These are phyloP conservation scores for Endocarpon pusillum DNA, from an alignment of 495 filamentous ascomycete species.

Conservation along the genomic window DNA sequence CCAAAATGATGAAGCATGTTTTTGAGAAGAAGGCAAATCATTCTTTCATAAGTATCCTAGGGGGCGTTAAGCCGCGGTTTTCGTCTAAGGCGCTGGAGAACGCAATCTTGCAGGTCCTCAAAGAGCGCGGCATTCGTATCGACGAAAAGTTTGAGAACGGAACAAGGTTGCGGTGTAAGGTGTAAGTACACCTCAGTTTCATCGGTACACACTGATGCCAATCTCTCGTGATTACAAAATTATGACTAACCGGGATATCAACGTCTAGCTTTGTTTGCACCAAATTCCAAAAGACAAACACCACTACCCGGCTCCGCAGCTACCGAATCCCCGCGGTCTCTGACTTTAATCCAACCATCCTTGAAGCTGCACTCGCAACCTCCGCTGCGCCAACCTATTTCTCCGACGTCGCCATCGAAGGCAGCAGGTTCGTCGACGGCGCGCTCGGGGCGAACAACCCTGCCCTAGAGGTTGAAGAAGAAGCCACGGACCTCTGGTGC, in stretches of 20 bases:
- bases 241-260: conserved; percentile 13
- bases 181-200: no score
- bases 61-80: no score
- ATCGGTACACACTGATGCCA: no score
- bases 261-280: conserved; percentile 24
- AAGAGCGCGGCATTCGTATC: no score
- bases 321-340: no score
- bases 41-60: no score
- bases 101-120: no score
- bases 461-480: conserved; percentile 2
- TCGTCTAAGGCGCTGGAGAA: conserved; percentile 9
- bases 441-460: conserved; percentile 22
- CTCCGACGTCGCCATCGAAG: conserved; percentile 17
- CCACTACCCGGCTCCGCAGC: no score
- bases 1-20: conserved; percentile 4
- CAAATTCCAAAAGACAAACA: conserved; percentile 19
- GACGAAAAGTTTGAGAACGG: no score
- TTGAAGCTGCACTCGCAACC: conserved; percentile 21
- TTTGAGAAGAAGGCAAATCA: conserved; percentile 7
- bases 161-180: no score
- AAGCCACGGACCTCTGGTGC: conserved; percentile 7
- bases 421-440: conserved; percentile 19
- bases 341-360: no score
- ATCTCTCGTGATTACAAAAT: no score
- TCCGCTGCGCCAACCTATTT: conserved; percentile 23